A percentile compares a stretch with the other conserved stretches of the same genome.
Evolutionary conservation across 345 rosid species (phyloP).

Genomic region (Noccaea caerulescens): DNA sequence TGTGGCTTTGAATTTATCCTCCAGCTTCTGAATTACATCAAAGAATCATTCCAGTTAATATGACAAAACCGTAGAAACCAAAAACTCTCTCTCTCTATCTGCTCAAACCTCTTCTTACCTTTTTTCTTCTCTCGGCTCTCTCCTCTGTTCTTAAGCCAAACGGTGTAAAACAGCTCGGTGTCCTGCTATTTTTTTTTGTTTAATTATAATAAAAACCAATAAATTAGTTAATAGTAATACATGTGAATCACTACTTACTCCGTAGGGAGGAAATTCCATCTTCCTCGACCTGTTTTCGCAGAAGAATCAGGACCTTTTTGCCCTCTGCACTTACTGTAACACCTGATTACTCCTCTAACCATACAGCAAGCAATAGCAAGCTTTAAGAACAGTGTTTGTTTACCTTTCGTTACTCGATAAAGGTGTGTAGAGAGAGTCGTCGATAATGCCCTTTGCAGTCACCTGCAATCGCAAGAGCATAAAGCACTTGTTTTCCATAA

Average conservation of each 20-base stretch:
- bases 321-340: conserved; percentile 53
- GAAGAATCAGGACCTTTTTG: conserved; percentile 50
- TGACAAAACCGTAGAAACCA: background rate
- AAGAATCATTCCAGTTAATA: background rate
- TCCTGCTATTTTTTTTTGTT: conserved; percentile 47
- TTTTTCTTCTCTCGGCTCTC: conserved; percentile 78
- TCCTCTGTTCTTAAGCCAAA: conserved; percentile 79
- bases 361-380: background rate
- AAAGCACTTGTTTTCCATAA: conserved; percentile 14
- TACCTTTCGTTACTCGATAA: conserved; percentile 62
- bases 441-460: conserved; percentile 39
- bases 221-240: background rate
- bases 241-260: conserved; percentile 56
- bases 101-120: conserved; percentile 54
- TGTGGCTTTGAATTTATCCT: conserved; percentile 72
- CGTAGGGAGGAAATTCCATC: conserved; percentile 72
- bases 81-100: background rate
- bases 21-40: conserved; percentile 58
- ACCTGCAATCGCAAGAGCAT: conserved; percentile 49
- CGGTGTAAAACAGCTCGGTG: conserved; percentile 68
- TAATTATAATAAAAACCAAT: background rate
- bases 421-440: conserved; percentile 59
- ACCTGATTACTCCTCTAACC: conserved; percentile 35
- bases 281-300: conserved; percentile 58
- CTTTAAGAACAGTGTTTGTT: conserved; percentile 8